Conservation (phyloP, 306 rosid species). For the Prunus mume region DNA sequence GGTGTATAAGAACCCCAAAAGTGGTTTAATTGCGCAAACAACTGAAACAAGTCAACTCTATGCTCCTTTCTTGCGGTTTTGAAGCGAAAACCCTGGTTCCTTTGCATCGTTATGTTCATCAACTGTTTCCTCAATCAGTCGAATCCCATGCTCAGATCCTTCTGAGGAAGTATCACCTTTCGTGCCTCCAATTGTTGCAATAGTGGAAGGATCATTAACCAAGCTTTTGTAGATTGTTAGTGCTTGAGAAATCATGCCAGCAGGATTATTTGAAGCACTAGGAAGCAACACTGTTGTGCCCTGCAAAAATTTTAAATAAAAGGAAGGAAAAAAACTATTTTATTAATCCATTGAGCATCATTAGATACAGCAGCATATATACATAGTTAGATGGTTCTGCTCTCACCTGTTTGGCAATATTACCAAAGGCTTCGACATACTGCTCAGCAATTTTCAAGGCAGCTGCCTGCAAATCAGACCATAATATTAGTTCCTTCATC, state of each 20-base stretch:
- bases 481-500: constrained; percentile 22
- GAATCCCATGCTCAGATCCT: constrained; percentile 27
- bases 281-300: constrained; percentile 96
- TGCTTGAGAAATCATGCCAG: constrained; percentile 95
- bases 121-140: constrained; percentile 10
- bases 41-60: constrained; percentile 8
- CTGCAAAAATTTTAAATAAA: constrained; percentile 34
- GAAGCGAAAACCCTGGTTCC: constrained; percentile 64
- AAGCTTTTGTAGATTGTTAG: constrained; percentile 82
- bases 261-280: constrained; percentile 70
- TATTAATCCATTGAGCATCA: constrained; percentile 1
- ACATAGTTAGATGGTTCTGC: not conserved
- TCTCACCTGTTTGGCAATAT: constrained; percentile 86
- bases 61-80: constrained; percentile 40
- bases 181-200: constrained; percentile 26
- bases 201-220: constrained; percentile 48
- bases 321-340: not conserved
- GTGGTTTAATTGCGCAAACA: not conserved
- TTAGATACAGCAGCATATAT: not conserved
- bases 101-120: constrained; percentile 9
- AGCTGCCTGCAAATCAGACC: constrained; percentile 74
- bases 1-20: not conserved
- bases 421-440: constrained; percentile 80
- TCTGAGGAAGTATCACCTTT: constrained; percentile 32
- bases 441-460: constrained; percentile 90